Evolutionary conservation across 1,284 basidiomycete genomes (phyloP).

Genomic region (Sanghuangporus baumii): DNA sequence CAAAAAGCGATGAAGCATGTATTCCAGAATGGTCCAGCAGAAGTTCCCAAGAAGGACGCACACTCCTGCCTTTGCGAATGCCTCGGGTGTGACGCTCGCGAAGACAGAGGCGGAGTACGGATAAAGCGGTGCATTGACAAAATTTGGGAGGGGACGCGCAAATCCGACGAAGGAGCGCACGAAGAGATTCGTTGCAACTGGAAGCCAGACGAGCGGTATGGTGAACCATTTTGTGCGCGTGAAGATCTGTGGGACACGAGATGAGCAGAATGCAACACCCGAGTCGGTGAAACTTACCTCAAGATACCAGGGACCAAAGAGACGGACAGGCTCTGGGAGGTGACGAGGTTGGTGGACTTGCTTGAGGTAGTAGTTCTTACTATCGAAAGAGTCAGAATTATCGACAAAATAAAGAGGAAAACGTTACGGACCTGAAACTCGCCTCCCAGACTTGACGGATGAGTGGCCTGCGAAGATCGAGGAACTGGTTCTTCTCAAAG

Average conservation of each 20-base stretch:
- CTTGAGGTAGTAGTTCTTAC: slow-evolving; percentile 93
- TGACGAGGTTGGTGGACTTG: slow-evolving; percentile 98
- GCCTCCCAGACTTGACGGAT: slow-evolving; percentile 80
- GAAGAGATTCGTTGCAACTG: slow-evolving; percentile 81
- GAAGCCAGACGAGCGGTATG: slow-evolving; percentile 89
- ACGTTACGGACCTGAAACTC: slow-evolving; percentile 58
- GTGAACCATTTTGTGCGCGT: slow-evolving; percentile 94
- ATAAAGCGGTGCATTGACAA: slow-evolving; percentile 47
- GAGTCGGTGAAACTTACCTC: slow-evolving; percentile 49
- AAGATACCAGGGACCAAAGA: slow-evolving; percentile 81
- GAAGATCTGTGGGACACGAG: slow-evolving; percentile 46
- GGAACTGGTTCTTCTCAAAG: slow-evolving; percentile 85
- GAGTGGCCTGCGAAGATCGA: slow-evolving; percentile 87
- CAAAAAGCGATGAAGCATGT: slow-evolving; percentile 92
- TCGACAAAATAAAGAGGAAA: slow-evolving; percentile 17
- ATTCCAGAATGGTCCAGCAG: slow-evolving; percentile 96
- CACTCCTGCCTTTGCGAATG: slow-evolving; percentile 43
- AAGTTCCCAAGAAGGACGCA: slow-evolving; percentile 83
- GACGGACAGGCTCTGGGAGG: slow-evolving; percentile 76
- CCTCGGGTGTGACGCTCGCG: slow-evolving; percentile 39
- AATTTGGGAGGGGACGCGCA: slow-evolving; percentile 53
- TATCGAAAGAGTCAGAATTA: slow-evolving; percentile 24
- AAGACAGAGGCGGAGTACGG: slow-evolving; percentile 40
- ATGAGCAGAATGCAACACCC: background rate
- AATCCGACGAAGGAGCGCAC: slow-evolving; percentile 82